Evolutionary conservation across 495 filamentous ascomycete species (phyloP), one percentile per base, ranked within the genome.

Genomic region (Daldinia caldariorum): DNA sequence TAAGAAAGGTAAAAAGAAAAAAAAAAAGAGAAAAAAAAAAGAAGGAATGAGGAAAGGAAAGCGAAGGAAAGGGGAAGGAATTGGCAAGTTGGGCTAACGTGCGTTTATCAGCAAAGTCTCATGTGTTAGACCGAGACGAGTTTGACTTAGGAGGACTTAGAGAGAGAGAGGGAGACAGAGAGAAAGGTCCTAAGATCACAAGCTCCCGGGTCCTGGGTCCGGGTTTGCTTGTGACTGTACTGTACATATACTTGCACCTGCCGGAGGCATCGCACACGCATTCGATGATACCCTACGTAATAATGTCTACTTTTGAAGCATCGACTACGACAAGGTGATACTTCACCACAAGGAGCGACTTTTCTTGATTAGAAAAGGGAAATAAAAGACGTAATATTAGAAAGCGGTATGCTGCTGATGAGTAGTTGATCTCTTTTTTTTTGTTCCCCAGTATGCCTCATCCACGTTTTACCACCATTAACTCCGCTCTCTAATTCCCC

Each of bases 211-310:
- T 55, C 10, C 18, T 45, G 31, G 50, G 31, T 47, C 60, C 38
- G 38, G 59, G 41, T 66, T 55, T 51, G 47, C 22, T 56, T 53
- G 12, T 13, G 9, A 39, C n/a, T 10, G 45, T 8, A 41, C 37
- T 68, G 70, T 75, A 75, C 63, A 75, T 75, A 70, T 61, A 38
- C 16, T 16, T 58, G 53, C 62, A 58, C 55, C 45, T 35, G 47
- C 55, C 22, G 54, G 54, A 64, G 47, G 67, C 59, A 67, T 64
- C 57, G 68, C 61, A 63, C 22, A 71, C 53, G 59, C 66, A 71
- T 70, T 67, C 63, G 71, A 76, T 71, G 73, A 76, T 76, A 71
- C 67, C 73, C 73, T 69, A 66, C 47, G 43, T 49, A 73, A 73
- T 75, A 73, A 73, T 76, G 57, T 68, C 63, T 75, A 75, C 63